Conservation (phyloP, 2,329 filamentous ascomycete genomes). For the Fusarium heterosporum region DNA sequence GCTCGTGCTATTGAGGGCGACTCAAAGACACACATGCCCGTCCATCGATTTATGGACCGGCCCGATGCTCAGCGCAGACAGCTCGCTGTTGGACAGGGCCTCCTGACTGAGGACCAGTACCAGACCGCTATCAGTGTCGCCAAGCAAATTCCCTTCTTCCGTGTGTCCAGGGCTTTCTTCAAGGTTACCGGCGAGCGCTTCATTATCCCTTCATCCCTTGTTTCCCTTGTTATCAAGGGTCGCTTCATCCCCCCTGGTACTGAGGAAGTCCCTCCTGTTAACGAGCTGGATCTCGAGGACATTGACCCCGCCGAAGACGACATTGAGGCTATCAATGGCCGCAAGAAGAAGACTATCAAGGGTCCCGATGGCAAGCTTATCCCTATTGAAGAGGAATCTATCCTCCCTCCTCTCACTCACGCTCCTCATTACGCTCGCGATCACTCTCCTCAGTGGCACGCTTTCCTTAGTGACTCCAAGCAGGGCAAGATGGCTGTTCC, state of each 20-base stretch:
- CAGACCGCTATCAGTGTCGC: constrained; percentile 79
- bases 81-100: constrained; percentile 75
- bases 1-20: constrained; percentile 78
- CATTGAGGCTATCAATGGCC: constrained; percentile 83
- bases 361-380: constrained; percentile 68
- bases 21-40: constrained; percentile 77
- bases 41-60: constrained; percentile 91
- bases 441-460: constrained; percentile 90
- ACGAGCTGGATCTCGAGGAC: constrained; percentile 86
- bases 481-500: constrained; percentile 96
- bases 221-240: constrained; percentile 94
- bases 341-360: constrained; percentile 76
- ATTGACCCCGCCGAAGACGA: constrained; percentile 94
- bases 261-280: constrained; percentile 77
- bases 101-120: constrained; percentile 83
- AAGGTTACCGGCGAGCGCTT: constrained; percentile 96
- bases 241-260: constrained; percentile 91
- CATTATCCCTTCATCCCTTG: constrained; percentile 91
- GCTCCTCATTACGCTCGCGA: constrained; percentile 92
- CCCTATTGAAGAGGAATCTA: constrained; percentile 69
- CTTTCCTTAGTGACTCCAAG: constrained; percentile 94
- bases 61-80: constrained; percentile 79
- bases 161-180: constrained; percentile 95
- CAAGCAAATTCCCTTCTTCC: constrained; percentile 83
- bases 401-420: constrained; percentile 86